Base-by-base conservation (phyloP, 441 rosid species). In the Erysimum pusillum region DNA sequence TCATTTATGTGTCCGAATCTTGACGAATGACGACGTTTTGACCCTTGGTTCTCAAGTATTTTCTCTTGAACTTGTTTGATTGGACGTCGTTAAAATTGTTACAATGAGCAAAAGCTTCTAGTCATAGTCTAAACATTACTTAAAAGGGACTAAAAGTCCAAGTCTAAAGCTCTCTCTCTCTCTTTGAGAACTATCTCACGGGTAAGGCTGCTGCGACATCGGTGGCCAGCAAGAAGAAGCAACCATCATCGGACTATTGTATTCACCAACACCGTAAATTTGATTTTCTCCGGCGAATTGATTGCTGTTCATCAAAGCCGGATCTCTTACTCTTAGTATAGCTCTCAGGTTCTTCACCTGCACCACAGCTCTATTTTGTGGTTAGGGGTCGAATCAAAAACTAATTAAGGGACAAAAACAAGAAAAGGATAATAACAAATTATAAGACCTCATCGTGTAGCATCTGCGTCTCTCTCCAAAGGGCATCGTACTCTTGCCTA, bases 401-500 rank as follows among this genome's bases (percentile, higher is more conserved):
- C 13, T 31, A 32, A 22, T 9, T 39, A n/a, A n/a, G n/a, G n/a
- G n/a, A n/a, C n/a, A n/a, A 48, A 46, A 36, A 60, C 52, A 38
- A 34, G 59, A 69, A 57, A 57, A 4, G 2, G 3, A 48, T 22
- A 10, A 62, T 48, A 41, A 8, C 35, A 41, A 2, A 36, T 28
- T 28, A 22, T 12, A 32, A 46, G 6, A 92, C 99, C 97, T 92
- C 99, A 15, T 94, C 90, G 67, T 91, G 88, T 76, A 94, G 93
- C 72, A 83, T 87, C 52, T 82, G 87, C 28, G 91, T 94, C 78
- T 94, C 96, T 73, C 82, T 81, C 22, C 88, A 87, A 67, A 94
- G 82, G 34, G 52, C 74, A 32, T 89, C 93, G 59, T 69, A 91
- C 53, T 94, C 91, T 34, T 83, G 85, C 78, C 87, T 88, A n/a